Base-by-base conservation (phyloP, 345 rosid genomes). In the Raphanus sativus region DNA sequence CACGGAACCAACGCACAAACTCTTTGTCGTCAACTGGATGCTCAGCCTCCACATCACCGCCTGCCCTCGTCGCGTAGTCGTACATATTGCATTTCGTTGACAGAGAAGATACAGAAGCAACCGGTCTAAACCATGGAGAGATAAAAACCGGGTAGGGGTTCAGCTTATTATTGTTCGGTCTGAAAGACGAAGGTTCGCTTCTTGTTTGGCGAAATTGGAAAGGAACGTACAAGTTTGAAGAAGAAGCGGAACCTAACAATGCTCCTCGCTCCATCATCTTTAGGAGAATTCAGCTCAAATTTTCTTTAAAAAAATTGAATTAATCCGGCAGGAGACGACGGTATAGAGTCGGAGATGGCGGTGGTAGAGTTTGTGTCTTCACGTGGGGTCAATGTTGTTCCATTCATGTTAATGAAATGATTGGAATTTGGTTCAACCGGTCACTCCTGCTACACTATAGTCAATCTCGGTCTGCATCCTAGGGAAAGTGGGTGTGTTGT, bases 1-100 rank as follows among this genome's bases (percentile, higher is more conserved):
- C 99, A 28, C 94, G 91, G 63, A 95, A 95, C 98, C 98, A 90
- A 83, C 87, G 83, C n/a, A 91, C 98, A 81, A 92, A 95, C 75
- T 84, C 89, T 77, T 84, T 78, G 64, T 91, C 93, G 70, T 85
- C 93, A 2, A 78, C 85, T 0, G 86, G 69, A 62, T 70, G 83
- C 69, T 81, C 78, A 75, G n/a, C 78, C 65, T 88, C 62, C 21
- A 52, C 60, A 60, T 73, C 74, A 0, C 65, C 21, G 73, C 24
- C 65, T 73, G 76, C 60, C 38, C 21, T 71, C 78, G 79, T 88
- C 6, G 68, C 73, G 66, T 85, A 87, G 59, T 75, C 78, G 26
- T 77, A 79, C 81, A 77, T 48, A 48, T 13, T 48, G 54, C 54
- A 48, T 48, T 48, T 48, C 2, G 54, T 0, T 17, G 54, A 6